Conservation (phyloP, 768 basidiomycete species). For the Boletellus emodensis region DNA sequence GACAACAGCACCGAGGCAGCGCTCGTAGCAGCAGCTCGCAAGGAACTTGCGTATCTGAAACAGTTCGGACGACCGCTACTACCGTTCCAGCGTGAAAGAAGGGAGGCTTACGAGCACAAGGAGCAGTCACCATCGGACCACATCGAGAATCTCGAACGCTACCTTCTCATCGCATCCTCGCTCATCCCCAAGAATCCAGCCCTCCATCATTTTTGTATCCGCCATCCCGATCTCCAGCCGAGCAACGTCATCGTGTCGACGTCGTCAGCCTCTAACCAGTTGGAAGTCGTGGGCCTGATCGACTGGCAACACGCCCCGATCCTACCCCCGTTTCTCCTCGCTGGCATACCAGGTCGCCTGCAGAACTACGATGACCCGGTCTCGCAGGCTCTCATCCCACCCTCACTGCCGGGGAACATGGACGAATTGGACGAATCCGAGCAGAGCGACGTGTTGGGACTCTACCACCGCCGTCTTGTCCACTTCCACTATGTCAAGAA, state of each 20-base stretch:
- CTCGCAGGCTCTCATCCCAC: not conserved
- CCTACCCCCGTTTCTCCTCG: conserved; percentile 49
- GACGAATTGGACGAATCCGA: not conserved
- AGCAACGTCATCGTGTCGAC: conserved; percentile 29
- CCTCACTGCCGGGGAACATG: not conserved
- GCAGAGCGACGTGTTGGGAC: not conserved
- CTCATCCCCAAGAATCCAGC: conserved; percentile 35
- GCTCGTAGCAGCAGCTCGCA: not conserved
- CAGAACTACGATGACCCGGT: not conserved
- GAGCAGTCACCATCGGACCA: conserved; percentile 1
- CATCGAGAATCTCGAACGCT: not conserved
- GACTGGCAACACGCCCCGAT: conserved; percentile 21
- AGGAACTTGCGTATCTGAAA: not conserved
- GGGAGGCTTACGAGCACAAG: not conserved
- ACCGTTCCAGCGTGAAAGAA: conserved; percentile 2
- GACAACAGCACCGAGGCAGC: not conserved
- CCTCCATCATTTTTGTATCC: conserved; percentile 45
- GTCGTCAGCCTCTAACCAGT: not conserved
- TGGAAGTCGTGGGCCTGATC: not conserved
- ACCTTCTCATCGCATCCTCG: not conserved
- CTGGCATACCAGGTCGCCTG: conserved; percentile 19
- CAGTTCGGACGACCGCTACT: conserved; percentile 1
- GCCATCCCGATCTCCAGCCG: conserved; percentile 40
- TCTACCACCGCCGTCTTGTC: not conserved
- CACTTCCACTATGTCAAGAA: not conserved